A percentile compares a stretch with the other conserved stretches of the same genome.
phyloP scores from a whole-genome alignment of 2,329 filamentous ascomycete species.

The Diplodia sapinea region DNA sequence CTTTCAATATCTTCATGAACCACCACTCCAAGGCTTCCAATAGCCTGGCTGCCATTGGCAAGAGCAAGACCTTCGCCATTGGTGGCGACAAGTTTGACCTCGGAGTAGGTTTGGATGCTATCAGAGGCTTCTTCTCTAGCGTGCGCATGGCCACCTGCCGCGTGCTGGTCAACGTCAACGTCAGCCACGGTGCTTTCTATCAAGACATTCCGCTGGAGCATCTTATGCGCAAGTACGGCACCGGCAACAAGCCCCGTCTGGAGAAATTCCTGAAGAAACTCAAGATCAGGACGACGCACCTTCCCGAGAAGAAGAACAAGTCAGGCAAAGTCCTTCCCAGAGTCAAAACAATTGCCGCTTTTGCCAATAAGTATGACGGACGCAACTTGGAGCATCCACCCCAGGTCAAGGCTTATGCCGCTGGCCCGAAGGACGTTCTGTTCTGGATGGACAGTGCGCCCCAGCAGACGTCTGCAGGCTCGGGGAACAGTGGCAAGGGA shows the following conservation, averaged over 20 bases:
- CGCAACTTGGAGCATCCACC: conserved; percentile 36
- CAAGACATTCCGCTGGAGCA: conserved; percentile 51
- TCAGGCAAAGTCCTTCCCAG: conserved; percentile 44
- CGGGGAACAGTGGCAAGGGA: no score
- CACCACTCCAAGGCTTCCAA: conserved; percentile 52
- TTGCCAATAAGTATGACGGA: conserved; percentile 49
- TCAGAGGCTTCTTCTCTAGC: conserved; percentile 67
- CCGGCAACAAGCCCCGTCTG: conserved; percentile 32
- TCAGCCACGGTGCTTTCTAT: conserved; percentile 65
- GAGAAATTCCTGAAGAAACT: conserved; percentile 49
- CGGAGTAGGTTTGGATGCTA: conserved; percentile 59
- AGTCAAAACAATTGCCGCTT: conserved; percentile 47
- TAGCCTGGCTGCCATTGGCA: conserved; percentile 53
- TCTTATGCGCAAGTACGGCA: conserved; percentile 40
- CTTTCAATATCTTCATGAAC: conserved; percentile 64
- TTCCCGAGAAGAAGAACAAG: conserved; percentile 43
- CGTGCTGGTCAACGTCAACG: conserved; percentile 67
- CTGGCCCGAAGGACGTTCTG: conserved; percentile 20
- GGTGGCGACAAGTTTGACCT: conserved; percentile 41
- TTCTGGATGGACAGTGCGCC: conserved; percentile 26
- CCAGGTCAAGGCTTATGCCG: conserved; percentile 29
- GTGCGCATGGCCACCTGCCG: conserved; percentile 64
- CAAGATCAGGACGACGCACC: conserved; percentile 49
- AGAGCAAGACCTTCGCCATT: conserved; percentile 52
- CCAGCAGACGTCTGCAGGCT: conserved; percentile 6